These are phyloP conservation scores for Laguncularia racemosa DNA, from an alignment of 345 rosid species.

Conservation along the genomic window DNA sequence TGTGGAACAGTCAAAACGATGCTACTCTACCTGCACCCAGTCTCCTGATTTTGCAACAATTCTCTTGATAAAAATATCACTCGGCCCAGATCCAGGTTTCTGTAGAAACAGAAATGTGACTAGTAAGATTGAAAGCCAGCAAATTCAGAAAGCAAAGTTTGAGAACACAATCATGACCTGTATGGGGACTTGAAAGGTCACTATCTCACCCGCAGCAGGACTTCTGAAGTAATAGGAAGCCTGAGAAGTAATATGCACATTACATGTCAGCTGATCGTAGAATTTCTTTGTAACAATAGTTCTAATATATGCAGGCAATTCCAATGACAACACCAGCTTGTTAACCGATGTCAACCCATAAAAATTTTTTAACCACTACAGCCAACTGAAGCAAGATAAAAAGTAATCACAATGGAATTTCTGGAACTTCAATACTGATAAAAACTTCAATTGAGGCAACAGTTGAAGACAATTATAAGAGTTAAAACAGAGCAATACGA, in stretches of 20 bases:
- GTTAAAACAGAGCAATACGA: too few relatives aligned
- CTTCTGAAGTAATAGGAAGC: constrained; percentile 65
- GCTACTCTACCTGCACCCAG: constrained; percentile 57
- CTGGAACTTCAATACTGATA: too few relatives aligned
- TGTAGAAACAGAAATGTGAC: constrained; percentile 24
- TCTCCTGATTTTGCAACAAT: constrained; percentile 83
- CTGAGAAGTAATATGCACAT: constrained; percentile 19
- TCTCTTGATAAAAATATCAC: constrained; percentile 71
- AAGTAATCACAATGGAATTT: too few relatives aligned
- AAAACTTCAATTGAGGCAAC: too few relatives aligned
- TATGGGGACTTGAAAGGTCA: constrained; percentile 61
- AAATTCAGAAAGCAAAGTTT: too few relatives aligned
- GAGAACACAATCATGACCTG: not conserved
- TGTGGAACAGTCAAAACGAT: not conserved
- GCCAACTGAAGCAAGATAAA: not conserved
- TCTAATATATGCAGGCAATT: too few relatives aligned
- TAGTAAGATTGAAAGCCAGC: too few relatives aligned
- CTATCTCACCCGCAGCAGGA: constrained; percentile 73
- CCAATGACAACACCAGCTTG: too few relatives aligned
- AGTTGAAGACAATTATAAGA: too few relatives aligned
- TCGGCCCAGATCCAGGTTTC: constrained; percentile 49
- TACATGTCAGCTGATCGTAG: too few relatives aligned
- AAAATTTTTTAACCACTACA: not conserved
- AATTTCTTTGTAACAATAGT: too few relatives aligned
- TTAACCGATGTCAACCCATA: too few relatives aligned